Base-by-base conservation (phyloP, 208 protist genomes). In the Trypanosoma grayi region DNA sequence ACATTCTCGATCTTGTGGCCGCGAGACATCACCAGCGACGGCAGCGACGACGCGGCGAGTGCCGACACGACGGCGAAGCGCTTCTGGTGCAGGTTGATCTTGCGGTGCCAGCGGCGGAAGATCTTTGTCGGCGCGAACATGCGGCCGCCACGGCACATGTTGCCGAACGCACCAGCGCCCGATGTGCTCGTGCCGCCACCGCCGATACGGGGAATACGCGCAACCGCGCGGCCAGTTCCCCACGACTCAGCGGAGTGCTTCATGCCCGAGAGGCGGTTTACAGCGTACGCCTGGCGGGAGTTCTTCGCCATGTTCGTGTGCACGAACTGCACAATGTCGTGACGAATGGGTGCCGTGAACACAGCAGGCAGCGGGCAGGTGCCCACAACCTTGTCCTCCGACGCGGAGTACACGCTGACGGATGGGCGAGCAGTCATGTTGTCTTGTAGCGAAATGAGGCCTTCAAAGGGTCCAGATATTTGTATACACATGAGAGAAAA, bases 161-260 rank as follows among this genome's bases (percentile, higher is more conserved):
- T 99, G 63, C 98, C 99, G 81, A 99, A 99, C 54, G 98, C 98
- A 94, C 94, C 99, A 82, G 99, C 97, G 60, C 98, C 98, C 52
- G 96, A 89, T 60, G 96, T 90, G 88, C 95, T 90, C 54, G 98
- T 99, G 87, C 98, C 98, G 66, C 95, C 90, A 59, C 98, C 98
- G 61, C 71, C 62, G 66, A 99, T 98, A 94, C 99, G 97, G 40
- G 99, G 99, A 85, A 99, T 99, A 99, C 99, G 97, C 40, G 99
- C 94, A 30, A 99, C 98, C 58, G 99, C 99, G 67, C 99, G 89
- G 77, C 99, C 99, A 68, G 99, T 99, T 85, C 99, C 99, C 99
- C 99, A 99, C 37, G 98, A 99, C 58, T 98, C 85, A 46, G 98
- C 98, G 56, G 97, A 97, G 74, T 85, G 77, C 77, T 99, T 96